phyloP scores from a whole-genome alignment of 164 flowering plant species.

The grape (Vitis vinifera) region DNA sequence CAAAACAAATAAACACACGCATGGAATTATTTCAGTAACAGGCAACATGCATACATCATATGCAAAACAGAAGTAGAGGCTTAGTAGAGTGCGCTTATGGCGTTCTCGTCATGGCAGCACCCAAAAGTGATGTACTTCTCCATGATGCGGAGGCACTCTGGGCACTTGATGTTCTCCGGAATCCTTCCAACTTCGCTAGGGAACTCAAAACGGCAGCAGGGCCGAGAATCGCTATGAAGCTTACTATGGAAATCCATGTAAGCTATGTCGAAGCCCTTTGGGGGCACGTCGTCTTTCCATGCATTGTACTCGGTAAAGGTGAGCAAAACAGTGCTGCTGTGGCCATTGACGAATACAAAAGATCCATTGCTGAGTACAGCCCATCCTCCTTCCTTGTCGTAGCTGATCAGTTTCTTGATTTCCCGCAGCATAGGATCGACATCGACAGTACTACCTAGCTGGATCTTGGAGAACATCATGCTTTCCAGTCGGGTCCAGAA shows the following conservation, averaged over 20 bases:
- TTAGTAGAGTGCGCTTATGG: too few species aligned
- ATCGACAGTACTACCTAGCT: slow-evolving; percentile 14
- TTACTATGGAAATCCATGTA: slow-evolving; percentile 12
- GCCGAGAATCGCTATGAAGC: background rate
- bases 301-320: slow-evolving; percentile 1
- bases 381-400: slow-evolving; percentile 28
- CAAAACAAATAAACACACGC: too few species aligned
- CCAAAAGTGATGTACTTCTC: slow-evolving; percentile 17
- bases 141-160: slow-evolving; percentile 23
- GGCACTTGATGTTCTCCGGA: slow-evolving; percentile 19
- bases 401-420: slow-evolving; percentile 29
- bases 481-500: slow-evolving; percentile 36
- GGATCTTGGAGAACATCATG: slow-evolving; percentile 31
- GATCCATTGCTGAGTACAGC: slow-evolving; percentile 29
- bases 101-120: slow-evolving; percentile 19
- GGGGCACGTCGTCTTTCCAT: slow-evolving; percentile 18
- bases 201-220: slow-evolving; percentile 22
- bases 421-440: slow-evolving; percentile 25
- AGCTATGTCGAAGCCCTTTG: slow-evolving; percentile 15
- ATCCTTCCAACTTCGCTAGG: slow-evolving; percentile 11
- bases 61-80: too few species aligned
- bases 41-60: too few species aligned
- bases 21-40: too few species aligned
- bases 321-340: slow-evolving; percentile 6
- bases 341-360: slow-evolving; percentile 11